Evolutionary conservation across 2,329 filamentous ascomycete species (phyloP).

Genomic region (Sporothrix mexicana): DNA sequence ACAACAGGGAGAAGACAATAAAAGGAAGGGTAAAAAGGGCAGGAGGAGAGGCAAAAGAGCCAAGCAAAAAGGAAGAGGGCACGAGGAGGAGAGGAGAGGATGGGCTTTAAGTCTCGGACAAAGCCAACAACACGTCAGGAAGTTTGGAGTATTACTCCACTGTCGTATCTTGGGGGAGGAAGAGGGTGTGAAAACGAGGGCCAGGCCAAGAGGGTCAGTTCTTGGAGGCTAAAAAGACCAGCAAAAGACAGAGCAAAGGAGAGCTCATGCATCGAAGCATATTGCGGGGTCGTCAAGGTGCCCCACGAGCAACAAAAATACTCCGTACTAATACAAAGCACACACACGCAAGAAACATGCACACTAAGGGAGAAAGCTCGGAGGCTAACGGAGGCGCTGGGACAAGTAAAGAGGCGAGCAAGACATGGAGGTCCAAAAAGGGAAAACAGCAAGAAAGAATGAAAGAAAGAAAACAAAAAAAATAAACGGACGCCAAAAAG

Average conservation of each 20-base stretch:
- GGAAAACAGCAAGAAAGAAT: slow-evolving; percentile 29
- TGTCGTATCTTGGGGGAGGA: slow-evolving; percentile 25
- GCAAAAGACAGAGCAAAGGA: background rate
- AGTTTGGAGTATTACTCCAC: slow-evolving; percentile 12
- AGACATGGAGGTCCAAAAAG: slow-evolving; percentile 23
- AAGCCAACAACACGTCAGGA: background rate
- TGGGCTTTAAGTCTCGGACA: slow-evolving; percentile 18
- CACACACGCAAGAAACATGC: slow-evolving; percentile 11
- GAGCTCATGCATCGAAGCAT: slow-evolving; percentile 6
- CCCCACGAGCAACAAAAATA: slow-evolving; percentile 16
- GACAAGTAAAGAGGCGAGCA: slow-evolving; percentile 14
- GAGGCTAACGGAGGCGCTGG: slow-evolving; percentile 19
- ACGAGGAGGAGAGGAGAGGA: slow-evolving; percentile 6
- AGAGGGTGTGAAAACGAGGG: background rate
- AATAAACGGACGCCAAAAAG: background rate
- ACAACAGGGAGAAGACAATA: background rate
- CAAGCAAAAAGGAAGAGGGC: background rate
- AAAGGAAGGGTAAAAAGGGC: background rate
- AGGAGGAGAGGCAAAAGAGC: background rate
- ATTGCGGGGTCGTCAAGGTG: slow-evolving; percentile 30
- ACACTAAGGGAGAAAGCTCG: slow-evolving; percentile 25
- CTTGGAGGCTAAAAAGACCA: slow-evolving; percentile 17
- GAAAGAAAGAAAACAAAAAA: slow-evolving; percentile 18
- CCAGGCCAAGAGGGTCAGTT: slow-evolving; percentile 3
- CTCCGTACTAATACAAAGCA: slow-evolving; percentile 22